These are phyloP conservation scores for Daldinia concentrica DNA, from an alignment of 495 filamentous ascomycete species.

Conservation along the genomic window DNA sequence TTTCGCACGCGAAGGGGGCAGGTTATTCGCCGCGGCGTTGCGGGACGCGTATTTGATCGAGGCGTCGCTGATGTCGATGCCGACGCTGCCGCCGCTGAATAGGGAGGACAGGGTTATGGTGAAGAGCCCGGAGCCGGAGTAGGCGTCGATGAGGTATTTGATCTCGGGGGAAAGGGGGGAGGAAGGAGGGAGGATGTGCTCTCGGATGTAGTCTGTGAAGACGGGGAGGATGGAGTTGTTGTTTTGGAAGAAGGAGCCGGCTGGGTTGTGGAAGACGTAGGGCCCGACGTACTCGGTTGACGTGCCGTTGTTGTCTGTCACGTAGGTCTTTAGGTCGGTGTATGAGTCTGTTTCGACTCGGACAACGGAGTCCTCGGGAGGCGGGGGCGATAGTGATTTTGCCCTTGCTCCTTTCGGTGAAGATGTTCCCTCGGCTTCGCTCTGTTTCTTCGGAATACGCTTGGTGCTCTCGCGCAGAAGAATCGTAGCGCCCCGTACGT, in stretches of 20 bases:
- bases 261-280: conserved; percentile 87
- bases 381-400: conserved; percentile 17
- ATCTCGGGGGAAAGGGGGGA: conserved; percentile 54
- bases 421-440: conserved; percentile 13
- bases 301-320: conserved; percentile 82
- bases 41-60: conserved; percentile 77
- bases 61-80: conserved; percentile 66
- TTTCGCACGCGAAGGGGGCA: conserved; percentile 64
- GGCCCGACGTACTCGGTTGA: conserved; percentile 86
- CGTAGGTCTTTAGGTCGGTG: conserved; percentile 81
- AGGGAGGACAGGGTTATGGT: conserved; percentile 88
- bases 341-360: conserved; percentile 56
- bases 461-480: conserved; percentile 86
- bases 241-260: conserved; percentile 97
- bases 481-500: conserved; percentile 84
- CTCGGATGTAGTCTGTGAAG: conserved; percentile 91
- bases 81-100: conserved; percentile 64
- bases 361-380: conserved; percentile 31
- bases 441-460: conserved; percentile 65
- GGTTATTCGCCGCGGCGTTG: conserved; percentile 80
- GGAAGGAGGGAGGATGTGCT: conserved; percentile 70
- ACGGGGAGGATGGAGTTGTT: conserved; percentile 96
- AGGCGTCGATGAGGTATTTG: conserved; percentile 92
- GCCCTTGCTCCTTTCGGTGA: conserved; percentile 15
- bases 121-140: conserved; percentile 96